Conservation (phyloP, 495 filamentous ascomycete genomes). For the Penicillium coffeae region DNA sequence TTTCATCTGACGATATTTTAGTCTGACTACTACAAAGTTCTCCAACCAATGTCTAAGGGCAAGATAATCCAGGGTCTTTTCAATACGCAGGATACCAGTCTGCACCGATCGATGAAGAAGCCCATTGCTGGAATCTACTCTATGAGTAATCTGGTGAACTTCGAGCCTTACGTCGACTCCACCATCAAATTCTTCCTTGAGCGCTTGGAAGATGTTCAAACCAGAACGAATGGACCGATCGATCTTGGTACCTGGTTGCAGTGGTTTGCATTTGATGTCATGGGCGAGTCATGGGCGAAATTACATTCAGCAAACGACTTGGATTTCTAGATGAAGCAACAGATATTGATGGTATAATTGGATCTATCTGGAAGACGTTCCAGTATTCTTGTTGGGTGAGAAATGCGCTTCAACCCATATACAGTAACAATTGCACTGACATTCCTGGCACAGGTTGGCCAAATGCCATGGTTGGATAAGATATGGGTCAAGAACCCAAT, state of each 20-base stretch:
- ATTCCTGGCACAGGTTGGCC: too few species aligned
- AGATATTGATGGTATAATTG: conserved; percentile 13
- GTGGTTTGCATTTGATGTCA: conserved; percentile 51
- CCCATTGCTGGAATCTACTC: too few species aligned
- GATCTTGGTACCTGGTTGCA: conserved; percentile 57
- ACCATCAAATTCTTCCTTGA: conserved; percentile 36
- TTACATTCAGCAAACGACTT: conserved; percentile 12
- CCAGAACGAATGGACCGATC: conserved; percentile 30
- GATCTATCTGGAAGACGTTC: too few species aligned
- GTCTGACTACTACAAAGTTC: conserved; percentile 61
- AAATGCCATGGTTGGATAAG: too few species aligned
- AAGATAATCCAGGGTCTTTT: too few species aligned
- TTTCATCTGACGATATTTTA: conserved; percentile 13
- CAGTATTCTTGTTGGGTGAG: too few species aligned
- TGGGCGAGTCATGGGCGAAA: conserved; percentile 52
- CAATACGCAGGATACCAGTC: too few species aligned
- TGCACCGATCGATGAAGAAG: too few species aligned
- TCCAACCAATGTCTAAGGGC: conserved; percentile 36
- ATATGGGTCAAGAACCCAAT: too few species aligned
- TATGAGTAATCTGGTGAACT: too few species aligned
- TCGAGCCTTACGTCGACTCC: conserved; percentile 44
- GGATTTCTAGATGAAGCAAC: conserved; percentile 10
- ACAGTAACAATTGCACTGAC: too few species aligned
- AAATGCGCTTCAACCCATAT: too few species aligned
- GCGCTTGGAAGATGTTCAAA: conserved; percentile 40